These are phyloP conservation scores for Papiliotrema fonsecae DNA, from an alignment of 1,284 basidiomycete species.

Conservation along the genomic window DNA sequence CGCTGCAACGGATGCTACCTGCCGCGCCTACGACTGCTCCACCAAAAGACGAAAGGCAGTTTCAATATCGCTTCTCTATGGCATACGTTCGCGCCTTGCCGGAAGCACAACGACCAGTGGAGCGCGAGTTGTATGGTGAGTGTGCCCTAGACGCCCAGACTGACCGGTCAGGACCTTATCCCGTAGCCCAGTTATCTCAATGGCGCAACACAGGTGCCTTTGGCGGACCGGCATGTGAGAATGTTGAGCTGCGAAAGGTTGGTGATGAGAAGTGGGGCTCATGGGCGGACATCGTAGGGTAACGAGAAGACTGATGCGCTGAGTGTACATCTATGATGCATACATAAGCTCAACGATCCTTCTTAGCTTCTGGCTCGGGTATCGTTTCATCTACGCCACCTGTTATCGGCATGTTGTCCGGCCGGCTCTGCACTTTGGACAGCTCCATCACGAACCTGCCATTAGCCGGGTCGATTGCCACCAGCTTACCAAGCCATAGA, in stretches of 20 bases:
- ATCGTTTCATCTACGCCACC: background rate
- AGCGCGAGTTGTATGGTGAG: slow-evolving; percentile 48
- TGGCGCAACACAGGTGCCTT: slow-evolving; percentile 47
- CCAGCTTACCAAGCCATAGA: slow-evolving; percentile 41
- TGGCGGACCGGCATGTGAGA: slow-evolving; percentile 45
- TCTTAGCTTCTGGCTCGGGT: slow-evolving; percentile 21
- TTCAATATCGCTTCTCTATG: slow-evolving; percentile 48
- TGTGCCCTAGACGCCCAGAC: background rate
- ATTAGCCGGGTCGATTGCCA: background rate
- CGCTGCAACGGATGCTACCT: slow-evolving; percentile 47
- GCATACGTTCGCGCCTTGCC: slow-evolving; percentile 42
- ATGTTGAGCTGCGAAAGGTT: slow-evolving; percentile 42
- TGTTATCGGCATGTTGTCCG: slow-evolving; percentile 36
- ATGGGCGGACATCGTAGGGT: slow-evolving; percentile 34
- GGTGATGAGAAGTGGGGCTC: slow-evolving; percentile 33
- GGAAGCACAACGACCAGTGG: slow-evolving; percentile 44
- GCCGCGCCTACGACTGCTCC: slow-evolving; percentile 6
- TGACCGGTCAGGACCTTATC: slow-evolving; percentile 41
- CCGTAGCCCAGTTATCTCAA: slow-evolving; percentile 28
- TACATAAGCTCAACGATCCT: slow-evolving; percentile 18
- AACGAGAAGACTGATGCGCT: background rate
- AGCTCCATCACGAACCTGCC: slow-evolving; percentile 45
- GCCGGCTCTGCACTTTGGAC: slow-evolving; percentile 33
- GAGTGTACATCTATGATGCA: background rate
- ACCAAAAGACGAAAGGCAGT: slow-evolving; percentile 31